A percentile compares a stretch with the other conserved stretches of the same genome.
Evolutionary conservation across 2,329 filamentous ascomycete genomes (phyloP).

Genomic region (Aschersonia sp.): DNA sequence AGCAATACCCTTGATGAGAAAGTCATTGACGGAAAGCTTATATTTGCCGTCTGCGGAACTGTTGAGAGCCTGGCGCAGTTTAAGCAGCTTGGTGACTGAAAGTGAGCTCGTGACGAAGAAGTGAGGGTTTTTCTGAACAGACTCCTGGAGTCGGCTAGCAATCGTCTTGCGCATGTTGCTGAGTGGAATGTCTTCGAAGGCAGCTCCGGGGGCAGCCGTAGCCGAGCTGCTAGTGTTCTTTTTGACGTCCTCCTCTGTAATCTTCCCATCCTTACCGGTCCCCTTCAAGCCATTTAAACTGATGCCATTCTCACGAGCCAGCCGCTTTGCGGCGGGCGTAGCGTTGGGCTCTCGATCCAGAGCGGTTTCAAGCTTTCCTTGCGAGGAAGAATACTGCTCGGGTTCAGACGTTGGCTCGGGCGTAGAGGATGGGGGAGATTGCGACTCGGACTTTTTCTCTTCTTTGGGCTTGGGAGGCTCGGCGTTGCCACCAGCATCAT

Average conservation of each 20-base stretch:
- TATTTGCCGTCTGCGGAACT: constrained; percentile 78
- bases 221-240: constrained; percentile 53
- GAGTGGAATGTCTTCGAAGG: constrained; percentile 73
- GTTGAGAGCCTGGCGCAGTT: constrained; percentile 91
- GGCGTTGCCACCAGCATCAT: constrained; percentile 78
- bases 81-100: constrained; percentile 88
- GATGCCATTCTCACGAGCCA: constrained; percentile 76
- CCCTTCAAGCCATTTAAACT: constrained; percentile 70
- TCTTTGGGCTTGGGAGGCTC: constrained; percentile 52
- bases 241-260: constrained; percentile 88
- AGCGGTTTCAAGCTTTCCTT: constrained; percentile 66
- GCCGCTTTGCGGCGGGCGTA: constrained; percentile 58
- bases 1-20: constrained; percentile 92
- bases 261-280: constrained; percentile 68
- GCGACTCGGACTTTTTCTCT: constrained; percentile 44
- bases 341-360: constrained; percentile 71
- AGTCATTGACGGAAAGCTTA: constrained; percentile 99
- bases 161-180: constrained; percentile 97
- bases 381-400: constrained; percentile 58
- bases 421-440: constrained; percentile 35
- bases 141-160: constrained; percentile 76
- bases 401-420: constrained; percentile 33
- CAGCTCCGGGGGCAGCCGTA: constrained; percentile 41
- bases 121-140: constrained; percentile 87
- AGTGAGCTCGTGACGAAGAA: constrained; percentile 90